Evolutionary conservation across 148 eudicot species (phyloP), one percentile per base, ranked within the genome.

Genomic region (Diospyros lotus): DNA sequence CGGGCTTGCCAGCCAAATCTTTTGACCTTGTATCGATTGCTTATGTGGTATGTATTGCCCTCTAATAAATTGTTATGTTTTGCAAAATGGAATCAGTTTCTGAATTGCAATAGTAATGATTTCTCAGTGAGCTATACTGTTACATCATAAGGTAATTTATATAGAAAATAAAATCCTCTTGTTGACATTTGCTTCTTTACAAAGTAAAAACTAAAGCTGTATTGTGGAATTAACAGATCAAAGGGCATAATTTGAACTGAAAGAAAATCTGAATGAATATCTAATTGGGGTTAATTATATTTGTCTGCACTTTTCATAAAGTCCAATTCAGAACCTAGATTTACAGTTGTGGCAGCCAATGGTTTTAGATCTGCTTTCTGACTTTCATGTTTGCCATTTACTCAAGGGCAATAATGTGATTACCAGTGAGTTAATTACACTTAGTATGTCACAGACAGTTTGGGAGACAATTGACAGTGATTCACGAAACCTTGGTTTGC

Each of bases 1-100:
- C 98, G 18, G 82, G 96, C 68, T 82, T 92, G 83, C 89, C 94
- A 42, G 82, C 96, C 63, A 77, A 86, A 69, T 92, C 94, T 46
- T 95, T 92, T 80, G 98, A 95, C 84, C 75, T 95, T 71, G 96
- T 95, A 74, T 95, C 98, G 63, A 83, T 89, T 78, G 86, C 98
- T 80, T 95, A 92, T 71, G 92, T 95, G 80, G 98, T 95, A 92
- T 53, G 86, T 70, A 51, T 63, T 39, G 10, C 64, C 54, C 7
- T 54, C 45, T 39, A 12, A 17, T 10, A 15, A 38, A 43, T 54
- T 6, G 48, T 53, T 59, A 66, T 46, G 17, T 1, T 58, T 18
- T 42, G 48, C 40, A 0, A 53, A 64, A 5, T 68, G 56, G 1
- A 9, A 6, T 62, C 75, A 12, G 17, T 38, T 66, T 66, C 53